Base-by-base conservation (phyloP, 257 asterid species). In the Knoxia roxburghii region DNA sequence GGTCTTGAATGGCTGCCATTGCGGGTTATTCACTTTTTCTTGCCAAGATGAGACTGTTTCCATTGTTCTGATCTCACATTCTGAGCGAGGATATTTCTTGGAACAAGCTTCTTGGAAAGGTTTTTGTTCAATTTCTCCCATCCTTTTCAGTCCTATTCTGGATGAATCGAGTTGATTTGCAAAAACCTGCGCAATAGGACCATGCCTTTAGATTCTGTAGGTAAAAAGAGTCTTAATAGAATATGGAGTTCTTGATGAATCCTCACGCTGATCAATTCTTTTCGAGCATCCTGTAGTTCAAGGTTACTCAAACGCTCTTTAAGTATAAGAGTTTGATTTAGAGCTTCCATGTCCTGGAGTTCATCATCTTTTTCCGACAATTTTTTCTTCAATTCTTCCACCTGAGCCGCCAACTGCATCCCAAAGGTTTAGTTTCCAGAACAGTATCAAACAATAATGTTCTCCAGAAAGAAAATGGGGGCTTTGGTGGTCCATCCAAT, bases 251-350 rank as follows among this genome's bases (percentile, higher is more conserved):
- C 26, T 13, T 8, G n/a, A 24, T 29, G 17, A 21, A 57, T 15
- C 39, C 90, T 83, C 74, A 92, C 98, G 65, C 81, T 82, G 68
- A 86, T 72, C 87, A 89, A 69, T 76, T 87, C 98, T 83, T 85
- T 92, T n/a, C 96, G 95, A 27, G 98, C 97, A 23, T 89, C 98
- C 77, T 89, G 98, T 67, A 92, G 81, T 77, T 87, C 96, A 37
- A 84, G 89, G 64, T 89, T 92, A 73, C 83, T 79, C 73, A 73
- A 85, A 68, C 85, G 90, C 77, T 92, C 98, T 79, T 82, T 80
- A 60, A 84, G 79, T n/a, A 89, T 72, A 59, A 87, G 76, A 51
- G 85, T 78, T 70, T 85, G 95, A 81, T 86, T 85, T 61, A 86
- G 67, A 43, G 83, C 61, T 64, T 79, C 83, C 68, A 83, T 50